These are phyloP conservation scores for Ophiostoma populinum DNA, from an alignment of 2,329 filamentous ascomycete genomes.

Conservation along the genomic window DNA sequence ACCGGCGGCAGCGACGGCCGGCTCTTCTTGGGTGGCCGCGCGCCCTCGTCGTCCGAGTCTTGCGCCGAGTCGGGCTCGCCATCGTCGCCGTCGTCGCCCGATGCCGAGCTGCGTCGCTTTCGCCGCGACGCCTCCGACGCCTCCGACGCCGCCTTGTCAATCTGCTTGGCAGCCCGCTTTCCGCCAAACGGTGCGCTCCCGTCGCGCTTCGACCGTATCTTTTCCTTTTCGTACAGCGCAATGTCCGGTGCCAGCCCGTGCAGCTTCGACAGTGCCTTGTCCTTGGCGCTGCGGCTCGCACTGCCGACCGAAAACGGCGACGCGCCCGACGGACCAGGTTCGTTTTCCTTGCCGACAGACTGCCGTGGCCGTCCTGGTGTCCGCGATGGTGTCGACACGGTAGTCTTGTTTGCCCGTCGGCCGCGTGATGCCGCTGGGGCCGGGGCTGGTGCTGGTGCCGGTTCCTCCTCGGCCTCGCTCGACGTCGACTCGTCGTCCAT, in stretches of 20 bases:
- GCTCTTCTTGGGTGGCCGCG: constrained; percentile 41
- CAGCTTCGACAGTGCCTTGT: constrained; percentile 59
- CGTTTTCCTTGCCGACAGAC: constrained; percentile 57
- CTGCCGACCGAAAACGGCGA: constrained; percentile 53
- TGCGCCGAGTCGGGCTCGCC: constrained; percentile 9
- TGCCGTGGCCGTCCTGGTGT: constrained; percentile 18
- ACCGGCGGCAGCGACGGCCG: constrained; percentile 48
- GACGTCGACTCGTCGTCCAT: constrained; percentile 9
- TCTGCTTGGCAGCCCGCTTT: constrained; percentile 40
- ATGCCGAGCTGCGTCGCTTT: constrained; percentile 12
- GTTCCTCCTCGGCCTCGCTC: constrained; percentile 2
- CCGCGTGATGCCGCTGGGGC: constrained; percentile 2
- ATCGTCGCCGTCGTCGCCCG: constrained; percentile 15
- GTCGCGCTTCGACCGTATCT: constrained; percentile 47
- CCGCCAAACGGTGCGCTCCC: constrained; percentile 39
- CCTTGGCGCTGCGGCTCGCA: constrained; percentile 73
- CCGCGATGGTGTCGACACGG: constrained; percentile 18
- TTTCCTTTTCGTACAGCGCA: constrained; percentile 81
- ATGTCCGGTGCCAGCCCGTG: constrained; percentile 72
- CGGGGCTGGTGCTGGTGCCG: background rate
- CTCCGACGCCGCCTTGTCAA: constrained; percentile 39
- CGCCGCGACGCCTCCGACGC: constrained; percentile 37
- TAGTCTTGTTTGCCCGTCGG: constrained; percentile 2
- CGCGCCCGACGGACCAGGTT: constrained; percentile 19
- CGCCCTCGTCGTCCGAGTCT: constrained; percentile 25